Base-by-base conservation (phyloP, 2,329 filamentous ascomycete genomes). In the Dothideomycetes sp. region DNA sequence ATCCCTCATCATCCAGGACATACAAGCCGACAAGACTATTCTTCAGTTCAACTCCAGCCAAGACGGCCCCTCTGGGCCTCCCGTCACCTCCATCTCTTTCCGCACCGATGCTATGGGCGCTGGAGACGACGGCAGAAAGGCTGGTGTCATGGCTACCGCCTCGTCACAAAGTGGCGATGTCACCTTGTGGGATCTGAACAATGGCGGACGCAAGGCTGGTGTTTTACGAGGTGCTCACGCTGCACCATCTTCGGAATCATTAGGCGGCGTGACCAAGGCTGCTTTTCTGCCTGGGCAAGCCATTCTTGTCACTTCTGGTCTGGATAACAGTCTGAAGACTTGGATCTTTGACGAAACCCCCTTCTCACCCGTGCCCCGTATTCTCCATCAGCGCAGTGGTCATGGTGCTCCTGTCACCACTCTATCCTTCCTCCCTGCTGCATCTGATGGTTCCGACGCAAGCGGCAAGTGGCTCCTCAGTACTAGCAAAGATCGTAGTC, bases 331-430 rank as follows among this genome's bases (percentile, higher is more conserved):
- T 8, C 66, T 98, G 43, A 93, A 89, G 58, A 88, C 87, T 4
- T 95, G 89, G 89, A 91, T 96, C 45, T 94, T 95, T 51, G 89
- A 96, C 53, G 81, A 93, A 58, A 81, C 80, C 0, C 88, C 89
- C 0, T 94, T 94, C 57, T 91, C 84, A 0, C 79, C 88, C 0
- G 72, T 88, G 9, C 91, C 91, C 2, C 77, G 89, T 14, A 81
- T 86, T 18, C 66, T 98, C 19, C 91, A 98, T 60, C 76, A 77
- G 3, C 75, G 91, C 48, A 87, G 84, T 49, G 91, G 91, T 2
- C 91, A 98, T 58, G 85, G 88, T 8, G 87, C 82, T 3, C 81
- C 88, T 0, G 78, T 96, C 39, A 88, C 80, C 24, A 81, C 77
- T 38, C 70, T 98, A 19, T 73, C 81, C 44, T 98, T 96, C 61